phyloP scores from a whole-genome alignment of 1,139 yeast genomes.

The Debaryomycetaceae sp. region DNA sequence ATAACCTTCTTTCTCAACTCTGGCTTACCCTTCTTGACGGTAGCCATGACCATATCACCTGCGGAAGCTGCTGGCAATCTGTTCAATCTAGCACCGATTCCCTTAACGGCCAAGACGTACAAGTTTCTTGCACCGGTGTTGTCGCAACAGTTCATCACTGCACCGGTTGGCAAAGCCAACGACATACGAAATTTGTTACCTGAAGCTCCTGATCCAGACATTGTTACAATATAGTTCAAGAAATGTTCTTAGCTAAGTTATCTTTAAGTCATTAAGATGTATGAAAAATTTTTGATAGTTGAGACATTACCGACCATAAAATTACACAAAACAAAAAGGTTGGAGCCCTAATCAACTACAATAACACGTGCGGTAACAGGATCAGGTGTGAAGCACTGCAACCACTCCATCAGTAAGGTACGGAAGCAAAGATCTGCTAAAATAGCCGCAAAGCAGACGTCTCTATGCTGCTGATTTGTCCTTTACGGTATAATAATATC shows the following conservation, averaged over 20 bases:
- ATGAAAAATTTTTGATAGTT: background rate
- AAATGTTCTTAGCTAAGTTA: background rate
- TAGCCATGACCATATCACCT: conserved; percentile 99
- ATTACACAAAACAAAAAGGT: background rate
- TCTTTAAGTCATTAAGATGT: background rate
- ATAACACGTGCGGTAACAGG: background rate
- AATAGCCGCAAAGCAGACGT: too few relatives aligned
- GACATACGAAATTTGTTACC: conserved; percentile 99
- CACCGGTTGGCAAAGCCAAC: conserved; percentile 99
- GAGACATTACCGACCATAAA: background rate
- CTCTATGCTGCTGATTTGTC: too few relatives aligned
- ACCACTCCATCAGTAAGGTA: too few relatives aligned
- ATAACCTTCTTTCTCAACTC: conserved; percentile 99
- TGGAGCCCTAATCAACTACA: background rate
- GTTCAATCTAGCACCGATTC: conserved; percentile 99
- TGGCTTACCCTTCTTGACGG: conserved; percentile 99
- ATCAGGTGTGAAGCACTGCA: too few relatives aligned
- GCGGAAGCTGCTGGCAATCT: conserved; percentile 99
- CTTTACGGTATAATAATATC: too few relatives aligned
- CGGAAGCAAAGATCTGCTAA: too few relatives aligned
- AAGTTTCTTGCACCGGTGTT: conserved; percentile 99
- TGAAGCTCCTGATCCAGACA: conserved; percentile 94
- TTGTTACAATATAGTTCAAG: conserved; percentile 19
- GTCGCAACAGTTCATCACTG: conserved; percentile 99
- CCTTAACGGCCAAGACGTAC: conserved; percentile 98